These are phyloP conservation scores for Laetiporus sulphureus DNA, from an alignment of 1,284 basidiomycete species.

Conservation along the genomic window DNA sequence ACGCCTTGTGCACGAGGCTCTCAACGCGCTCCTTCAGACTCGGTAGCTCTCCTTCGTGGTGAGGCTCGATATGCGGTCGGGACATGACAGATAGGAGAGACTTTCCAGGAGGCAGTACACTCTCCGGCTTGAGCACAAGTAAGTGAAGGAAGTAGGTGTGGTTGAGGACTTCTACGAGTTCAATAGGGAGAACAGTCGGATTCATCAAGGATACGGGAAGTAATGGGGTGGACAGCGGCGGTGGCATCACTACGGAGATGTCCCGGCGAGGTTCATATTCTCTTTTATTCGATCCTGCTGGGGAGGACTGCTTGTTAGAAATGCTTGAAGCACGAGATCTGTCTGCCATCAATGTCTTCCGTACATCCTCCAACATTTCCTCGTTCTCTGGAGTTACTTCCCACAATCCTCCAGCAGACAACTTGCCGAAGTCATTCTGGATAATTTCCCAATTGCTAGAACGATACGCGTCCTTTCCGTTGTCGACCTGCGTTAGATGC, in stretches of 20 bases:
- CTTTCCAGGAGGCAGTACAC: constrained; percentile 61
- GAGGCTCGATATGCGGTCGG: constrained; percentile 25
- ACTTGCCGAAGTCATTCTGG: constrained; percentile 18
- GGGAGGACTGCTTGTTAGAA: too few species aligned
- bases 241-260: constrained; percentile 21
- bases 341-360: constrained; percentile 13
- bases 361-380: constrained; percentile 25
- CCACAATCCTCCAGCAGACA: constrained; percentile 29
- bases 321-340: too few species aligned
- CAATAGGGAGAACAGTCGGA: constrained; percentile 37
- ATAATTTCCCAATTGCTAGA: constrained; percentile 19
- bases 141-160: constrained; percentile 57
- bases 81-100: constrained; percentile 58
- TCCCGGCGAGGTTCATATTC: background rate
- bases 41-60: constrained; percentile 19
- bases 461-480: background rate
- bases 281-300: too few species aligned
- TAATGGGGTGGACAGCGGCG: constrained; percentile 19
- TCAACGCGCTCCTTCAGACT: constrained; percentile 45
- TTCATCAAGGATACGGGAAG: constrained; percentile 24
- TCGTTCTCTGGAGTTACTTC: constrained; percentile 24
- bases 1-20: constrained; percentile 50
- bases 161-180: constrained; percentile 47
- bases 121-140: constrained; percentile 50
- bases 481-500: constrained; percentile 3